These are phyloP conservation scores for Eimeria nieschulzi DNA, from an alignment of 169 alveolate species.

Conservation along the genomic window DNA sequence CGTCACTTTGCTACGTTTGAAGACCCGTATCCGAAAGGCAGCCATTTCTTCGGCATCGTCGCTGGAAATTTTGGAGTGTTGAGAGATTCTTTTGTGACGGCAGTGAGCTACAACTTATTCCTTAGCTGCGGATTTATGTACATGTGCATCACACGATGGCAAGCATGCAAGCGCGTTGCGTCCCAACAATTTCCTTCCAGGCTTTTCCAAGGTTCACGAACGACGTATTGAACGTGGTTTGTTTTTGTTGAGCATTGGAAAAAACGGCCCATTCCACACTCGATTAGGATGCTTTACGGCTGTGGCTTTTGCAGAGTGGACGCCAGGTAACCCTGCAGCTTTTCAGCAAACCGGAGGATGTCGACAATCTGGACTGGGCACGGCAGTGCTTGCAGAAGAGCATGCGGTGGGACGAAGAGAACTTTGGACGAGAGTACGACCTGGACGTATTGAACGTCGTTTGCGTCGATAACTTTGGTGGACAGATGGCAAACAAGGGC, in stretches of 20 bases:
- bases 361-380: constrained; percentile 85
- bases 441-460: constrained; percentile 88
- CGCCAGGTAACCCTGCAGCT: constrained; percentile 82
- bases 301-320: constrained; percentile 3
- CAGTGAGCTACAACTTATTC: too few species aligned
- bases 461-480: constrained; percentile 89
- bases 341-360: constrained; percentile 85
- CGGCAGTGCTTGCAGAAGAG: constrained; percentile 86
- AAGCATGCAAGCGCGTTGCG: too few species aligned
- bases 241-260: neutral
- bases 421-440: constrained; percentile 92
- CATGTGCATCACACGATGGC: too few species aligned
- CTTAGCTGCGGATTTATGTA: too few species aligned
- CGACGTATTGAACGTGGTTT: neutral
- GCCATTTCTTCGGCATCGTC: constrained; percentile 92
- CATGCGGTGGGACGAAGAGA: constrained; percentile 93
- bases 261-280: too few species aligned
- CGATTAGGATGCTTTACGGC: neutral
- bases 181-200: too few species aligned
- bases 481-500: constrained; percentile 94
- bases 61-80: constrained; percentile 89
- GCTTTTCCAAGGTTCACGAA: neutral
- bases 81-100: constrained; percentile 82
- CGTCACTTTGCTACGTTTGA: constrained; percentile 74
- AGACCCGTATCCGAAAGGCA: constrained; percentile 92